Conservation (phyloP, 2,329 filamentous ascomycete species). For the Podosphaera xanthii region DNA sequence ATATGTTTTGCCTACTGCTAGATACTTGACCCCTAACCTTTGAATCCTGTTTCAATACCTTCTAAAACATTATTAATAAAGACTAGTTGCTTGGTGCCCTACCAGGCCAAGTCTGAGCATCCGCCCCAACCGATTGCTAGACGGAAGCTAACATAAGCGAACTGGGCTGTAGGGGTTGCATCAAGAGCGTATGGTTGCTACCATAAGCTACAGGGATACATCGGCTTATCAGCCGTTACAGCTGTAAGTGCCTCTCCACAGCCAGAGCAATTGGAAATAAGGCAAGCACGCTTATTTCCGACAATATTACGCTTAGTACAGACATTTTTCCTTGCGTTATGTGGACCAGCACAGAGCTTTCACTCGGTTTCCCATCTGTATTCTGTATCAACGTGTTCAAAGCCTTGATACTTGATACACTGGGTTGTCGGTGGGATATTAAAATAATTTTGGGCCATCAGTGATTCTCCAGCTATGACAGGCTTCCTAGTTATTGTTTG, state of each 20-base stretch:
- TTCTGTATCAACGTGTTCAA: not conserved
- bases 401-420: not conserved
- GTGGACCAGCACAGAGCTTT: not conserved
- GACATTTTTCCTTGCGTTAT: not conserved
- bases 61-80: too few relatives aligned
- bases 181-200: too few relatives aligned
- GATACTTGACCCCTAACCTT: not conserved
- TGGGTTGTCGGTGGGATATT: not conserved
- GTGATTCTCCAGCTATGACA: not conserved
- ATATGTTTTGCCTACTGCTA: too few relatives aligned
- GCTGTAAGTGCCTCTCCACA: not conserved
- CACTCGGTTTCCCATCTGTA: not conserved
- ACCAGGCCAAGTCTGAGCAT: too few relatives aligned
- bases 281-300: not conserved
- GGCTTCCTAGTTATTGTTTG: not conserved
- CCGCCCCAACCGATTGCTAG: too few relatives aligned
- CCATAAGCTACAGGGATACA: too few relatives aligned
- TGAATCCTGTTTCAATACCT: not conserved
- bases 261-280: not conserved
- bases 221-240: too few relatives aligned
- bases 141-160: too few relatives aligned
- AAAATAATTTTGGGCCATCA: not conserved
- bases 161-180: too few relatives aligned
- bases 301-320: not conserved
- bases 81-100: too few relatives aligned